These are phyloP conservation scores for Haplosporangium sp. DNA, from an alignment of 371 early-diverging fungal species.

Conservation along the genomic window DNA sequence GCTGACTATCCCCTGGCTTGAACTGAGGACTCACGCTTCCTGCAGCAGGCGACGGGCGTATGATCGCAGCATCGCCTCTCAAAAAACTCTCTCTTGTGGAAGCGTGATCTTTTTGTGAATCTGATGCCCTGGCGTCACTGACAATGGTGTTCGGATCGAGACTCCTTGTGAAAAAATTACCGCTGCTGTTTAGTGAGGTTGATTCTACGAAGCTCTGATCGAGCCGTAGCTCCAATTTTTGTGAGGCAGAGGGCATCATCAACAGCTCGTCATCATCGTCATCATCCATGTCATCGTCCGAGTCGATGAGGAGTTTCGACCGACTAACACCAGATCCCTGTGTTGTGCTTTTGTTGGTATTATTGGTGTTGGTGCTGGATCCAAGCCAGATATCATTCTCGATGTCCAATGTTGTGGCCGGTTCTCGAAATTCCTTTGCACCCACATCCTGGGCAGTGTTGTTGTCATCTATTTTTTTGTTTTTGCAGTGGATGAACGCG, in stretches of 20 bases:
- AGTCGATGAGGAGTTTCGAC: conserved; percentile 32
- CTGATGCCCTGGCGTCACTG: too few relatives aligned
- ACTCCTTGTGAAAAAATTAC: too few relatives aligned
- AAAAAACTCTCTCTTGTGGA: too few relatives aligned
- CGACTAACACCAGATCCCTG: not conserved
- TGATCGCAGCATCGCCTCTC: too few relatives aligned
- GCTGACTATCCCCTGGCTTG: too few relatives aligned
- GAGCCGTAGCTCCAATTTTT: conserved; percentile 31
- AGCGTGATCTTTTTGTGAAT: too few relatives aligned
- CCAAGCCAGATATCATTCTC: not conserved
- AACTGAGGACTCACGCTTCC: too few relatives aligned
- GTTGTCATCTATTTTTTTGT: not conserved
- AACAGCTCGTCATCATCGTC: conserved; percentile 38
- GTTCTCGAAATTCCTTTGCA: not conserved
- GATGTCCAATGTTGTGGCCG: not conserved
- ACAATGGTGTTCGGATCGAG: too few relatives aligned
- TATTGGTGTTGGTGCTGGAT: not conserved
- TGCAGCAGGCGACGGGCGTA: too few relatives aligned
- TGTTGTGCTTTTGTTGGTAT: not conserved
- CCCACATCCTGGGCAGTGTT: not conserved
- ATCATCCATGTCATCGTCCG: conserved; percentile 51
- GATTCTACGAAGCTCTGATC: conserved; percentile 16
- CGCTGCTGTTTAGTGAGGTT: not conserved
- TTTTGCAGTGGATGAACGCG: too few relatives aligned
- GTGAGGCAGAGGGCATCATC: conserved; percentile 21